phyloP scores from a whole-genome alignment of 768 basidiomycete genomes.

The Mycena leptocephala region DNA sequence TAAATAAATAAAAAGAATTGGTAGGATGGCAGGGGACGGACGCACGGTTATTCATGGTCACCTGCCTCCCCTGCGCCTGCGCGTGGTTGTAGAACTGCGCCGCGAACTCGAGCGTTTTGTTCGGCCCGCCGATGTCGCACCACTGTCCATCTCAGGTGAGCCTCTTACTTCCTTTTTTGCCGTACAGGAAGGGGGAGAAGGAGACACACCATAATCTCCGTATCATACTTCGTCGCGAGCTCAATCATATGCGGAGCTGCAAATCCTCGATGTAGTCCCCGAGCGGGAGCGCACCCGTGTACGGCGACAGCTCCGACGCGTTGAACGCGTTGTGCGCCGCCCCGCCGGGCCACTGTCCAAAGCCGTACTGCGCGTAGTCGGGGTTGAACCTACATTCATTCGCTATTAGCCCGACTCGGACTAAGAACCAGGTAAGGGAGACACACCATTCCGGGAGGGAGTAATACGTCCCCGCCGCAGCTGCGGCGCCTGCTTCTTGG shows the following conservation, averaged over 20 bases:
- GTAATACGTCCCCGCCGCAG: constrained; percentile 74
- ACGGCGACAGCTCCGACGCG: constrained; percentile 64
- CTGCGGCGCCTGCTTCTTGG: constrained; percentile 64
- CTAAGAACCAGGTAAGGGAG: background rate
- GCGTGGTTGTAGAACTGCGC: constrained; percentile 64
- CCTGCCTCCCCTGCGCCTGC: constrained; percentile 57
- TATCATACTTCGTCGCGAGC: constrained; percentile 61
- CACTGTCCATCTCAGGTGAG: constrained; percentile 51
- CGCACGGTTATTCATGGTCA: constrained; percentile 59
- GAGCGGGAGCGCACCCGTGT: constrained; percentile 65
- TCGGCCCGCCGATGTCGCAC: constrained; percentile 73
- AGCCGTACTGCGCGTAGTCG: constrained; percentile 67
- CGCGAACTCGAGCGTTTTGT: constrained; percentile 62
- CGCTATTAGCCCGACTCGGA: too few species aligned
- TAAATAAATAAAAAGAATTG: too few species aligned
- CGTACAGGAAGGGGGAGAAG: too few species aligned
- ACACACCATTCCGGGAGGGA: constrained; percentile 70
- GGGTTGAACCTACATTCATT: constrained; percentile 66
- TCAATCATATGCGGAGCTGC: constrained; percentile 68
- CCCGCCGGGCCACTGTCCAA: constrained; percentile 66
- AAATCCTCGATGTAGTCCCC: constrained; percentile 67
- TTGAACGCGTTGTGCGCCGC: constrained; percentile 68
- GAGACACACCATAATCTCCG: constrained; percentile 66
- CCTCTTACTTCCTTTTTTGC: too few species aligned
- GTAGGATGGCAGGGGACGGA: too few species aligned